Base-by-base conservation (phyloP, 1,284 basidiomycete species). In the Fomitopsis pinicola region DNA sequence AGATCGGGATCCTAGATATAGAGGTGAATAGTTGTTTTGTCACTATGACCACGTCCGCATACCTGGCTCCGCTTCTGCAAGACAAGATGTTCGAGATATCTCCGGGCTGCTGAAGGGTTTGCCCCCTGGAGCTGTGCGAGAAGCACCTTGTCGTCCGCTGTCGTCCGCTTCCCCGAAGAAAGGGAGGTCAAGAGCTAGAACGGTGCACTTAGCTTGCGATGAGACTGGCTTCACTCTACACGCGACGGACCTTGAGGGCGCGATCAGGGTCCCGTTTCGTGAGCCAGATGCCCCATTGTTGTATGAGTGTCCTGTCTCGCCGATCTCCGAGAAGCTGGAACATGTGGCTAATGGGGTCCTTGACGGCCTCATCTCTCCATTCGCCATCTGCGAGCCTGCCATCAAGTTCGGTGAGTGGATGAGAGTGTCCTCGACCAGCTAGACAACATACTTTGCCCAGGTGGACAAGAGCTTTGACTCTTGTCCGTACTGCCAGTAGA, bases 261-360 rank as follows among this genome's bases (percentile, higher is more conserved):
- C 83, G 83, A 19, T 89, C 86, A 0, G 84, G 77, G 71, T 92
- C 86, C 30, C 82, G 82, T 66, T 82, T 82, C 0, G 87, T 81
- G 26, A 98, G 74, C 95, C 95, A 97, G 5, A 93, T 73, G 0
- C 84, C 89, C 84, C 93, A 95, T 57, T 83, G 80, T 62, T 88
- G 85, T 3, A 87, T 83, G 53, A 93, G 68, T 5, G 76, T 71
- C 28, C 83, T 81, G 69, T 92, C 87, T 46, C 82, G 80, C 64
- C 82, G 85, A 59, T 79, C 81, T 36, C 76, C 82, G 2, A 97
- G 77, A 15, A 93, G 74, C 3, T 78, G 71, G 52, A 90, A 80
- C 73, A 97, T 87, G 64, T 87, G 82, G 5, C 79, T 78, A 0
- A 92, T 71, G 0, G 94, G 92, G 67, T 94, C 87, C 19, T 77